Evolutionary conservation across 1,284 basidiomycete genomes (phyloP).

Genomic region (Microbotryomycetes sp.): DNA sequence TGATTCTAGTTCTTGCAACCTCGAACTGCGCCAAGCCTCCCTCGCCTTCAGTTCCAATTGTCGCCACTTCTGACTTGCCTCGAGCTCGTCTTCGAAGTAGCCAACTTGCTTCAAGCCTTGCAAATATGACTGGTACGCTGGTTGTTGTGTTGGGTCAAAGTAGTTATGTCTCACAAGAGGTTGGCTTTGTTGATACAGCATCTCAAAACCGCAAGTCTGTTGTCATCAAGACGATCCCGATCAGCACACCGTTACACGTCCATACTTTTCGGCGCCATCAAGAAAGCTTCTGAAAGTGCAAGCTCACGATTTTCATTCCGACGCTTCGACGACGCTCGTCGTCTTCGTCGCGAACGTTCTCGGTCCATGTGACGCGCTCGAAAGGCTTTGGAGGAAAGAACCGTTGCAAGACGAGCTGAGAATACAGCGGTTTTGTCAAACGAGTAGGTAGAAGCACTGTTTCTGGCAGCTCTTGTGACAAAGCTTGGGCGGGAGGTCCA

Average conservation of each 20-base stretch:
- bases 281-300: neutral
- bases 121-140: constrained; percentile 9
- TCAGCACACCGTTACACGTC: neutral
- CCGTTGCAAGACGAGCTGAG: constrained; percentile 80
- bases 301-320: constrained; percentile 78
- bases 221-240: neutral
- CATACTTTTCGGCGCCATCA: neutral
- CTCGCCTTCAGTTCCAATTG: constrained; percentile 62
- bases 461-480: constrained; percentile 31
- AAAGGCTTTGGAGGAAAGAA: constrained; percentile 89
- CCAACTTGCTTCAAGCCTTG: constrained; percentile 38
- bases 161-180: neutral
- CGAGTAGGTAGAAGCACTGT: constrained; percentile 48
- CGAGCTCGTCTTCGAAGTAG: constrained; percentile 67
- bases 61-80: constrained; percentile 69
- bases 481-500: constrained; percentile 4
- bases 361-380: constrained; percentile 44
- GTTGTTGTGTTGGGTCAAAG: neutral
- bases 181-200: constrained; percentile 53
- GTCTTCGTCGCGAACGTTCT: constrained; percentile 15
- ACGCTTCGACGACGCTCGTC: constrained; percentile 69
- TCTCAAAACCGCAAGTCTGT: constrained; percentile 87
- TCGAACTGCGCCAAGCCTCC: constrained; percentile 53
- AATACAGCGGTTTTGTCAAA: constrained; percentile 84
- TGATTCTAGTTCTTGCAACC: constrained; percentile 44